Evolutionary conservation across 1,139 yeast genomes (phyloP), one percentile per base, ranked within the genome.

Genomic region (Saccharomycopsis hybrid): DNA sequence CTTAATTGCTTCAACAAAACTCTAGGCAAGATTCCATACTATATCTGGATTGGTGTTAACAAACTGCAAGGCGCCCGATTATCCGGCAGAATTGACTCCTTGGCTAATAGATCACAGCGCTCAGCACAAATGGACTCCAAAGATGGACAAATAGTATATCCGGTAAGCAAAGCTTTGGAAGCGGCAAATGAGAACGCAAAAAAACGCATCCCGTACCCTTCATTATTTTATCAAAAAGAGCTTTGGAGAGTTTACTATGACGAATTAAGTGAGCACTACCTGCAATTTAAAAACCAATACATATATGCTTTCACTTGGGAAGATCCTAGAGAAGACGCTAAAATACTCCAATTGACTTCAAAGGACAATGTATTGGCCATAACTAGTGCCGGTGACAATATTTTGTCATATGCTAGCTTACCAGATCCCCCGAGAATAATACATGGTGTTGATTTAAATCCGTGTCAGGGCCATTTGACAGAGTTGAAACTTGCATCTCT

Each of bases 251-350:
- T 85, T 40, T 85, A 80, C 66, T 85, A 81, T 61, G 88, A 85
- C 65, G 90, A 83, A 59, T 66, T 78, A 58, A 78, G 78, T 59
- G 78, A 84, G 8, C 76, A 76, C 59, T 82, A 82, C 61, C 77
- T 76, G 46, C 90, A 85, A 64, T 85, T 85, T 70, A 79, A 76
- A 54, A 74, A 83, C 62, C 89, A 85, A 66, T 85, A 84, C 64
- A 85, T 85, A 53, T 85, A 85, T 62, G 90, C 95, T 2, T 85
- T 85, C 66, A 85, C 94, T 7, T 85, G 95, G 95, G 95, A 85
- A 66, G 95, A 85, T 63, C 95, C 95, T 35, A 74, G 85, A 52
- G 94, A 84, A 65, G 95, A 85, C 65, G 76, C 80, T 56, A 73
- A 74, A 43, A 81, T 85, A 53, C 72, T 85, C 58, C 74, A 80